phyloP scores from a whole-genome alignment of 116 monocot genomes.

The Thalassia testudinum region DNA sequence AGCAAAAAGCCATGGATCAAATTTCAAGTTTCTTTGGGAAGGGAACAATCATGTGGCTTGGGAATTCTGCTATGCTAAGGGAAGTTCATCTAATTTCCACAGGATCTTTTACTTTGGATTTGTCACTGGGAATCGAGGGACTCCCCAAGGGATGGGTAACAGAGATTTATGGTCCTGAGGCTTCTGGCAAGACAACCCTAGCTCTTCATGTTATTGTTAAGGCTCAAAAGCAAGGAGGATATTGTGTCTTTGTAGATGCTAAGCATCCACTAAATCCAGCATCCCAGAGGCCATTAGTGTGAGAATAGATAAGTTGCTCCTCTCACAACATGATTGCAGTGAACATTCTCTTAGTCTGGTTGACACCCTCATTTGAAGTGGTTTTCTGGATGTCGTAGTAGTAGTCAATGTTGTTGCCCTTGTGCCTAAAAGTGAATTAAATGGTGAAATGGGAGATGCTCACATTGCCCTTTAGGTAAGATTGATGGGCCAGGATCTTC shows the following conservation, averaged over 20 bases:
- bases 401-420: constrained; percentile 96
- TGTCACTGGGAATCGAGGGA: constrained; percentile 84
- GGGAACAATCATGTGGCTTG: constrained; percentile 99
- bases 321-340: constrained; percentile 90
- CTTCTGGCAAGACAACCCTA: constrained; percentile 92
- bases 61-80: constrained; percentile 40
- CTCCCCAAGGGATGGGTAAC: constrained; percentile 93
- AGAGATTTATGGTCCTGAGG: constrained; percentile 93
- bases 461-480: constrained; percentile 95
- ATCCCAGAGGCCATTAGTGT: constrained; percentile 79
- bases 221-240: constrained; percentile 85
- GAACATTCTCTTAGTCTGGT: constrained; percentile 96
- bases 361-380: too few species aligned
- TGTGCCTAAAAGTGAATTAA: constrained; percentile 90
- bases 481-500: constrained; percentile 97
- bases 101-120: constrained; percentile 74
- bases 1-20: constrained; percentile 78
- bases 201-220: constrained; percentile 96
- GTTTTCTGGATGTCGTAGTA: constrained; percentile 94
- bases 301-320: constrained; percentile 77
- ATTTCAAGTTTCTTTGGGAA: constrained; percentile 82
- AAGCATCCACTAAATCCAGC: constrained; percentile 93
- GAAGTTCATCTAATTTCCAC: constrained; percentile 84
- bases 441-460: constrained; percentile 99
- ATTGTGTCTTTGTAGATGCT: constrained; percentile 93